Evolutionary conservation across 1,284 basidiomycete species (phyloP).

Genomic region (Heterobasidion annosum): DNA sequence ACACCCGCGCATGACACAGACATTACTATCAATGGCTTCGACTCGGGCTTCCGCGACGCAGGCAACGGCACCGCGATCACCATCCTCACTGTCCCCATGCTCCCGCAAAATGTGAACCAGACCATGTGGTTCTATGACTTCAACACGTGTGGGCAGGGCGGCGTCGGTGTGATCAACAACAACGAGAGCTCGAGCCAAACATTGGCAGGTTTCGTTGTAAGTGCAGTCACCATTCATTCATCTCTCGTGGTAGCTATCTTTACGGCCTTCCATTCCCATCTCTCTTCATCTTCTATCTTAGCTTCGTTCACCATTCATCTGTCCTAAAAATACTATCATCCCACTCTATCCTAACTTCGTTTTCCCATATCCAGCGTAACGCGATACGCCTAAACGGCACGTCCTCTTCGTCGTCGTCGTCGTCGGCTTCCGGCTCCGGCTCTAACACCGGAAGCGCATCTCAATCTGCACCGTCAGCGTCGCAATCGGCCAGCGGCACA

Average conservation of each 20-base stretch:
- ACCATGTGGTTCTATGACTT: constrained; percentile 57
- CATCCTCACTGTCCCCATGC: constrained; percentile 32
- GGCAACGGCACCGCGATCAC: constrained; percentile 36
- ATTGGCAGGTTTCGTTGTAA: constrained; percentile 41
- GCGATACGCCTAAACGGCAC: constrained; percentile 45
- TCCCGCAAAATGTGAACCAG: constrained; percentile 26
- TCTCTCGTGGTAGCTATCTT: neutral
- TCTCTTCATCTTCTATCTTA: neutral
- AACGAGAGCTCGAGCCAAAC: constrained; percentile 41
- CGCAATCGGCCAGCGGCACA: constrained; percentile 4
- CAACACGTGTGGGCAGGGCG: constrained; percentile 44
- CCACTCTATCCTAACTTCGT: neutral
- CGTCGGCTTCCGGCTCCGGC: constrained; percentile 11
- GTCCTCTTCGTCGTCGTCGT: constrained; percentile 11
- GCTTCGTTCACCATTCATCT: too few species aligned
- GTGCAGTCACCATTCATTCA: constrained; percentile 11
- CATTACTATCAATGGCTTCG: constrained; percentile 44
- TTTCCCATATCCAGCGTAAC: constrained; percentile 28
- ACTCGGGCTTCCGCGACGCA: constrained; percentile 41
- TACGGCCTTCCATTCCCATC: neutral
- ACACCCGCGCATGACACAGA: constrained; percentile 35
- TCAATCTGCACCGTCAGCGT: constrained; percentile 3
- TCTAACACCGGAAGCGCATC: constrained; percentile 9
- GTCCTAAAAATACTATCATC: too few species aligned
- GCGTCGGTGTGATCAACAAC: constrained; percentile 52